phyloP scores from a whole-genome alignment of 2,329 filamentous ascomycete species.

The Xylogone sp. region DNA sequence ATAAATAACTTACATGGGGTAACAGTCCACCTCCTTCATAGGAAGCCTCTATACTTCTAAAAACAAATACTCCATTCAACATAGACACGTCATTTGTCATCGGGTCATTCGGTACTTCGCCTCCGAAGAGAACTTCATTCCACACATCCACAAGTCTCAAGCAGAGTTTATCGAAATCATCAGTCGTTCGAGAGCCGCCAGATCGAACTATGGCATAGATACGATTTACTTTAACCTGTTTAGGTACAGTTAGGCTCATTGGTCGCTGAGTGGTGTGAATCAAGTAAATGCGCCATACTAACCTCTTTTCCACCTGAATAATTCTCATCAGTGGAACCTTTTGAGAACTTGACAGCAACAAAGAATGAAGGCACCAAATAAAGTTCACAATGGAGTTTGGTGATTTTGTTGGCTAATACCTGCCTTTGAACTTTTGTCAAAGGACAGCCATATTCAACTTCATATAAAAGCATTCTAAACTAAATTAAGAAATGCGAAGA shows the following conservation, averaged over 20 bases:
- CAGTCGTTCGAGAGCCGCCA: not conserved
- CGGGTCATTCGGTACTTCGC: not conserved
- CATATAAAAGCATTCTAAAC: not conserved
- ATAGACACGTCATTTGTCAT: not conserved
- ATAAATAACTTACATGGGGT: not conserved
- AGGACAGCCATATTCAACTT: not conserved
- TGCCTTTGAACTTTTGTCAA: not conserved
- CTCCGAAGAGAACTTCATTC: not conserved
- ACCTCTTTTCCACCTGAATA: not conserved
- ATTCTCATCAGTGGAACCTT: not conserved
- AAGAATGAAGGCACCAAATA: not conserved
- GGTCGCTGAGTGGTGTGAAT: not conserved
- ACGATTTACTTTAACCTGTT: not conserved
- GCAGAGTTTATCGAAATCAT: not conserved
- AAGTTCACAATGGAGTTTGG: not conserved
- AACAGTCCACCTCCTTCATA: not conserved
- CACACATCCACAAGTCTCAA: not conserved
- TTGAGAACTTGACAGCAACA: not conserved
- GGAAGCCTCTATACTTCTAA: not conserved
- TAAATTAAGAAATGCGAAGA: too few relatives aligned
- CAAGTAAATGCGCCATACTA: not conserved
- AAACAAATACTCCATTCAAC: not conserved
- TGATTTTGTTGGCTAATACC: not conserved
- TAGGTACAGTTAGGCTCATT: not conserved
- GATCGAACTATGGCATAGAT: not conserved